Evolutionary conservation across 2,329 filamentous ascomycete species (phyloP), one percentile per base, ranked within the genome.

Genomic region (Colletotrichum sp.): DNA sequence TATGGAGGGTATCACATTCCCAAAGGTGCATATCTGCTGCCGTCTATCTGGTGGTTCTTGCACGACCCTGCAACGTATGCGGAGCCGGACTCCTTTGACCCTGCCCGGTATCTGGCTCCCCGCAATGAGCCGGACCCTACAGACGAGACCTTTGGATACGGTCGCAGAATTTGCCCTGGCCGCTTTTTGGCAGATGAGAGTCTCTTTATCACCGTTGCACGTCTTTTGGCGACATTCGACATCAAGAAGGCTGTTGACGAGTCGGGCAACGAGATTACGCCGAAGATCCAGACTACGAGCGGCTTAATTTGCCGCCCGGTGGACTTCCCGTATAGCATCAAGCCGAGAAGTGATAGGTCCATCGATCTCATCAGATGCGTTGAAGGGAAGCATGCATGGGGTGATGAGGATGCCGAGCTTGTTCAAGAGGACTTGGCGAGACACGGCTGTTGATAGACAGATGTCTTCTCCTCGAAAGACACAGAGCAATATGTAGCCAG

Each of bases 401-500:
- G 44, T 8, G 44, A 49, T 21, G 44, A 49, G 44, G 44, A 49
- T 9, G 44, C 44, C 1, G 44, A 49, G 44, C 44, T 49, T 49
- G 44, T 49, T 21, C 44, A 49, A 21, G n/a, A 49, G 6, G 44
- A 49, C 6, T 49, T 49, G 6, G 18, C 44, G 3, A 49, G n/a
- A 6, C 44, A 49, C 6, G n/a, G n/a, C 1, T 49, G 44, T 49
- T 49, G n/a, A 49, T 49, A 21, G 10, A 7, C 18, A 21, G 10
- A n/a, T 13, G 3, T 4, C 10, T 49, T 49, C n/a, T 21, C 6
- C 6, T 3, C 10, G 4, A 3, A 13, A 21, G 1, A 7, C 10
- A 21, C 3, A 3, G 6, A 49, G 10, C n/a, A 49, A 21, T 0
- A 21, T 12, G n/a, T 49, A 49, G 1, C 7, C 10, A 21, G 10